A percentile compares a stretch with the other conserved stretches of the same genome.
These are phyloP conservation scores for Nepenthes alata DNA, from an alignment of 179 eudicot species.

Conservation along the genomic window DNA sequence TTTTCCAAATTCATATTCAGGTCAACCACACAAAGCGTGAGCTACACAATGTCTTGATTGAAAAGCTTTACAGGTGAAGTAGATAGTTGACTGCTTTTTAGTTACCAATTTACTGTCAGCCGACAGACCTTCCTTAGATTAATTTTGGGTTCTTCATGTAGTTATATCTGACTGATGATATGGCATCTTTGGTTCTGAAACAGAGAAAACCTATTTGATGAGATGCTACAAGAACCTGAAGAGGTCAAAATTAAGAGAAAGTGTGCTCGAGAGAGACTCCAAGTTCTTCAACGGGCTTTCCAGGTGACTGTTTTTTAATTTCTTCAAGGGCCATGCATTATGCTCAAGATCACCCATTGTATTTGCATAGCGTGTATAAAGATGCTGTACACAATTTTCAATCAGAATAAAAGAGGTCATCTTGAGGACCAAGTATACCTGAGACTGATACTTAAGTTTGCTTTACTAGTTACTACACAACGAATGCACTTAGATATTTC, in stretches of 20 bases:
- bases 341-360: not conserved
- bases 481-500: too few species aligned
- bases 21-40: constrained; percentile 91
- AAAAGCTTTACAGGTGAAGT: constrained; percentile 76
- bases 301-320: constrained; percentile 27
- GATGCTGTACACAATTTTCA: not conserved
- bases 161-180: not conserved
- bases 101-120: too few species aligned
- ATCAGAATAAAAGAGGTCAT: too few species aligned
- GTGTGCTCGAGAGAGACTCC: constrained; percentile 66
- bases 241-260: constrained; percentile 73
- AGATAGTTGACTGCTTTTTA: not conserved
- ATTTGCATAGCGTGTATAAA: not conserved
- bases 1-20: constrained; percentile 23
- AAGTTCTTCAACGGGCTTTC: constrained; percentile 84
- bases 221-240: constrained; percentile 91
- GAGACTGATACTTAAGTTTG: too few species aligned
- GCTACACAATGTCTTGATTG: constrained; percentile 89
- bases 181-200: constrained; percentile 7
- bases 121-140: not conserved
- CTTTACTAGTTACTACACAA: too few species aligned
- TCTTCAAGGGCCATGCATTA: too few species aligned
- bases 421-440: too few species aligned
- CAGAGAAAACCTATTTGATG: constrained; percentile 83
- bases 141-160: not conserved